Evolutionary conservation across 106 monocot species (phyloP).

Genomic region (Acanthochlamys bracteata): DNA sequence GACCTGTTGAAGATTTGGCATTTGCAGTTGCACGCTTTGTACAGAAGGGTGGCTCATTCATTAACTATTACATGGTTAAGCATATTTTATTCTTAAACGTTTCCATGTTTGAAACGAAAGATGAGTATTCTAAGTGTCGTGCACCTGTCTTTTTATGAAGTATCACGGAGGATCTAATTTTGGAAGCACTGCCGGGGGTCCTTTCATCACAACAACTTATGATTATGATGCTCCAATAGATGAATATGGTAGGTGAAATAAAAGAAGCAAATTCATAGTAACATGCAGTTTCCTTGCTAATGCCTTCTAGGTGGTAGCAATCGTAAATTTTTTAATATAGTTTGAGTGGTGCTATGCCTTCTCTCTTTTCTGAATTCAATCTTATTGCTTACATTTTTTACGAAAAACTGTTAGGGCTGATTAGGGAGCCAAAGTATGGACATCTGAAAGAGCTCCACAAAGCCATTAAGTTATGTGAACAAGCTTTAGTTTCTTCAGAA

Average conservation of each 20-base stretch:
- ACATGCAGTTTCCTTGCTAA: too few species aligned
- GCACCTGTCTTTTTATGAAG: slow-evolving; percentile 28
- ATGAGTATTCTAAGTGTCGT: too few species aligned
- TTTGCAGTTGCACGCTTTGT: slow-evolving; percentile 90
- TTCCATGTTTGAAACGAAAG: too few species aligned
- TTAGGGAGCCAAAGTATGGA: slow-evolving; percentile 88
- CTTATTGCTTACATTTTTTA: not conserved
- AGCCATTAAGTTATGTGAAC: slow-evolving; percentile 87
- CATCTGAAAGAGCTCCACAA: slow-evolving; percentile 86
- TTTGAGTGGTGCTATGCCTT: not conserved
- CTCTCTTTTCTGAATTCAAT: not conserved
- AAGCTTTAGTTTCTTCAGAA: slow-evolving; percentile 80
- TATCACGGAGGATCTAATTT: slow-evolving; percentile 98
- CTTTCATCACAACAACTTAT: slow-evolving; percentile 95
- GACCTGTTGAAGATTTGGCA: slow-evolving; percentile 92
- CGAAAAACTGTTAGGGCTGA: slow-evolving; percentile 39
- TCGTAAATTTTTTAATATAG: not conserved
- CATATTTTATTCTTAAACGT: not conserved
- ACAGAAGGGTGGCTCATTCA: slow-evolving; percentile 84
- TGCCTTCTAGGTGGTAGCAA: not conserved
- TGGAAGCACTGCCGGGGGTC: slow-evolving; percentile 95
- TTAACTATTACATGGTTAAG: slow-evolving; percentile 93
- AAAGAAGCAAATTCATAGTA: too few species aligned
- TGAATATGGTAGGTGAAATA: slow-evolving; percentile 66
- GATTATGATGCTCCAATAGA: slow-evolving; percentile 98